Evolutionary conservation across 768 basidiomycete genomes (phyloP).

Genomic region (Psilocybe sp.): DNA sequence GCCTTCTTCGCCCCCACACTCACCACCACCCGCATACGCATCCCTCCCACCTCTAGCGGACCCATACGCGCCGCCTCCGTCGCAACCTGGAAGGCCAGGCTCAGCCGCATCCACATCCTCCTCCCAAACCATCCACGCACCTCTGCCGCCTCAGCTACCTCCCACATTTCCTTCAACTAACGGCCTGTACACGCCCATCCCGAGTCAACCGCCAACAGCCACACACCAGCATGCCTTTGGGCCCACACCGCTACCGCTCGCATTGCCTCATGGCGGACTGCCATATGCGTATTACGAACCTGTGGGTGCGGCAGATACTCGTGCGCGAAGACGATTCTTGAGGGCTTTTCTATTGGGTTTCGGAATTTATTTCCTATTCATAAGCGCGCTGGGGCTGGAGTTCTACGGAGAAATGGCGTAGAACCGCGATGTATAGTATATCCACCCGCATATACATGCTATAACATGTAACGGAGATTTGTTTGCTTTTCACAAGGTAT

Average conservation of each 20-base stretch:
- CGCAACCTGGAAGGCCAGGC: background rate
- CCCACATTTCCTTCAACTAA: background rate
- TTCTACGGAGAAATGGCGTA: conserved; percentile 17
- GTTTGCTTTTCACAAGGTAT: background rate
- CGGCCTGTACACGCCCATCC: conserved; percentile 3
- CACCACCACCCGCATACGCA: conserved; percentile 17
- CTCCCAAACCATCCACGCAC: background rate
- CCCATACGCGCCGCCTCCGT: background rate
- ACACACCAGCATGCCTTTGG: conserved; percentile 16
- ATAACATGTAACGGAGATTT: background rate
- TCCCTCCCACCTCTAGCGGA: conserved; percentile 7
- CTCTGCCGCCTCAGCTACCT: background rate
- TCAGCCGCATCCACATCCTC: background rate
- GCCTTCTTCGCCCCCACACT: conserved; percentile 1
- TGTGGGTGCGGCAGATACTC: conserved; percentile 27
- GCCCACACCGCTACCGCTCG: conserved; percentile 19
- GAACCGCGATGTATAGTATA: background rate
- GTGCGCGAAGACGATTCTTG: conserved; percentile 37
- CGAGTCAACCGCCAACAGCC: conserved; percentile 2
- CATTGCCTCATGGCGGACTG: conserved; percentile 10
- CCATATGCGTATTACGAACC: conserved; percentile 37
- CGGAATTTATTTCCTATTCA: conserved; percentile 23
- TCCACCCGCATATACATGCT: too few species aligned
- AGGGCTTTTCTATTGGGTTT: conserved; percentile 28
- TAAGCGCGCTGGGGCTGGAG: conserved; percentile 26